A percentile compares a stretch with the other conserved stretches of the same genome.
These are phyloP conservation scores for Ophiostoma montium DNA, from an alignment of 2,329 filamentous ascomycete species.

Conservation along the genomic window DNA sequence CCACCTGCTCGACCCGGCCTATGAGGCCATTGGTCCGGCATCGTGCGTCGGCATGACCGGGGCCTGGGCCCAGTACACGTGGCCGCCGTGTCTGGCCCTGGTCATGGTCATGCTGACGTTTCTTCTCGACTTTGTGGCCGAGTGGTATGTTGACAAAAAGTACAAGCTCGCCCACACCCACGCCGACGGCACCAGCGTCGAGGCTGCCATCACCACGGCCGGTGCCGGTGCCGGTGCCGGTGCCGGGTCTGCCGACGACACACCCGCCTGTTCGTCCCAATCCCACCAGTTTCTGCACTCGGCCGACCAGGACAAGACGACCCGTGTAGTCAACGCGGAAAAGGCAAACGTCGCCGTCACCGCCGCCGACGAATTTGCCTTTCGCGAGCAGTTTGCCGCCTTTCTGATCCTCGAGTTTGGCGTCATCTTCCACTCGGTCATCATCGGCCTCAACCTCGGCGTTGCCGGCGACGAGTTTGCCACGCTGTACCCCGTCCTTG, in stretches of 20 bases:
- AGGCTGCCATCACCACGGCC: constrained; percentile 27
- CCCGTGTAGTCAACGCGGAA: constrained; percentile 38
- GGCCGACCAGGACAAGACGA: constrained; percentile 61
- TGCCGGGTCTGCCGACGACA: not conserved
- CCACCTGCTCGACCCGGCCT: constrained; percentile 70
- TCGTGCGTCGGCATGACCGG: constrained; percentile 33
- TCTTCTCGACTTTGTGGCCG: constrained; percentile 72
- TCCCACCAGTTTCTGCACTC: constrained; percentile 48
- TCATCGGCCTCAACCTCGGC: constrained; percentile 74
- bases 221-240: constrained; percentile 24
- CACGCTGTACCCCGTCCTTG: constrained; percentile 49
- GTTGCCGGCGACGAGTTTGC: constrained; percentile 41
- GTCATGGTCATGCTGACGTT: constrained; percentile 85
- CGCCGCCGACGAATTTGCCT: constrained; percentile 19
- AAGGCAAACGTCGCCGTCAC: constrained; percentile 12
- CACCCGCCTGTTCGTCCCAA: constrained; percentile 15
- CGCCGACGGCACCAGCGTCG: constrained; percentile 13
- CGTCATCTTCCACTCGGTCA: constrained; percentile 87
- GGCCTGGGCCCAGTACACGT: constrained; percentile 54
- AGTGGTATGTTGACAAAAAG: constrained; percentile 50
- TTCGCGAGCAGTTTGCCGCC: constrained; percentile 29
- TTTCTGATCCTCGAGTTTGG: constrained; percentile 92
- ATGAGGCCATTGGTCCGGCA: constrained; percentile 45
- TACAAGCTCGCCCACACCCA: constrained; percentile 35
- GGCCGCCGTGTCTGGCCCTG: constrained; percentile 70